Percentiles rank a stretch among this genome's conserved stretches.
These are phyloP conservation scores for Phanerodontia chrysosporium DNA, from an alignment of 768 basidiomycete species.

Conservation along the genomic window DNA sequence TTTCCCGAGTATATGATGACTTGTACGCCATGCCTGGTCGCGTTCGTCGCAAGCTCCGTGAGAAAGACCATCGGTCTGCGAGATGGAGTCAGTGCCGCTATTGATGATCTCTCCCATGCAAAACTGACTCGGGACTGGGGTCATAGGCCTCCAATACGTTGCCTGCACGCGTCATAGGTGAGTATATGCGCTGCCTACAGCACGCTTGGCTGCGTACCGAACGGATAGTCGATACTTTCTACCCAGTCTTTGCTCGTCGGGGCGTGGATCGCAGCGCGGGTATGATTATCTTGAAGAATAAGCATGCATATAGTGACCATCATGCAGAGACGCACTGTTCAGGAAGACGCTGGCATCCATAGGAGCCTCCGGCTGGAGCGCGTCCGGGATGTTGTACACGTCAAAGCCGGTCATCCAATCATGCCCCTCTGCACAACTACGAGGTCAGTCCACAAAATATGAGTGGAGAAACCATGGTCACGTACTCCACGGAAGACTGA, in stretches of 20 bases:
- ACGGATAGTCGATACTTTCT: conserved; percentile 31
- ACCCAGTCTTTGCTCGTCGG: conserved; percentile 53
- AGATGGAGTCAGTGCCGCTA: not conserved
- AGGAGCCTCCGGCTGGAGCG: conserved; percentile 43
- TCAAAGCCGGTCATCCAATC: conserved; percentile 7
- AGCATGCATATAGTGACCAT: not conserved
- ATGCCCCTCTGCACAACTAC: not conserved
- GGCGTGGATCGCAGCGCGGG: conserved; percentile 63
- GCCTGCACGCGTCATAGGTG: too few relatives aligned
- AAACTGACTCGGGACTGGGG: not conserved
- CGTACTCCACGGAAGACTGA: conserved; percentile 54
- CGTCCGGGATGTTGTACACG: conserved; percentile 54
- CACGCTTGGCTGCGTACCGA: conserved; percentile 16
- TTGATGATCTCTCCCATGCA: too few relatives aligned
- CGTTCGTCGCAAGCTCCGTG: conserved; percentile 60
- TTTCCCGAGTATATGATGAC: conserved; percentile 65
- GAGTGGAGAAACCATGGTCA: too few relatives aligned
- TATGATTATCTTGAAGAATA: conserved; percentile 40
- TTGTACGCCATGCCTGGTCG: conserved; percentile 44
- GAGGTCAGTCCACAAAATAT: too few relatives aligned
- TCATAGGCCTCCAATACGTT: not conserved
- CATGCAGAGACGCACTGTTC: conserved; percentile 36
- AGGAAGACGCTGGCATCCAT: conserved; percentile 55
- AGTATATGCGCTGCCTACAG: too few relatives aligned
- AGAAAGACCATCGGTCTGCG: conserved; percentile 60